A percentile compares a stretch with the other conserved stretches of the same genome.
Conservation (phyloP, 163 green algal species). For the Scenedesmus sp. region DNA sequence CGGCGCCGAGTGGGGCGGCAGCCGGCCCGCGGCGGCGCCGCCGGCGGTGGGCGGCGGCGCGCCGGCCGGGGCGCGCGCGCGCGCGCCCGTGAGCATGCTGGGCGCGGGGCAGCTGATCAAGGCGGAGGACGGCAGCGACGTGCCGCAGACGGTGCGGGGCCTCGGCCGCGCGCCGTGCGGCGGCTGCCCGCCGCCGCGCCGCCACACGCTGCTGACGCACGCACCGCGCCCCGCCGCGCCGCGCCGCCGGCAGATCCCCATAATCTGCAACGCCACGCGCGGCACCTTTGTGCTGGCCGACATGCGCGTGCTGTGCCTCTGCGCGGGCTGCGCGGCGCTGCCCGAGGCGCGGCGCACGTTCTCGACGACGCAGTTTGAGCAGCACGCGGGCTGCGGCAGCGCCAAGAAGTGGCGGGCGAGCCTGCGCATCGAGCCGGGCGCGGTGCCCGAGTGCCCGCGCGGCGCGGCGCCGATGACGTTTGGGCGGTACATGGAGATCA, state of each 20-base stretch:
- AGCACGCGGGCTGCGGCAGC: slow-evolving; percentile 67
- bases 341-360: slow-evolving; percentile 56
- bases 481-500: slow-evolving; percentile 79
- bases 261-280: slow-evolving; percentile 55
- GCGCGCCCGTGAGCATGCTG: too few relatives aligned
- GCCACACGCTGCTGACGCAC: too few relatives aligned
- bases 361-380: slow-evolving; percentile 80
- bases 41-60: too few relatives aligned
- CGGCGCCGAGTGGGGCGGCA: too few relatives aligned
- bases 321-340: slow-evolving; percentile 55
- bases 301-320: slow-evolving; percentile 73
- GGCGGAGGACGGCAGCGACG: slow-evolving; percentile 35
- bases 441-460: slow-evolving; percentile 52
- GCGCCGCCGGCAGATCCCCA: slow-evolving; percentile 45
- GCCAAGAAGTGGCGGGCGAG: slow-evolving; percentile 91
- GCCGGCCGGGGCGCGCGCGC: too few relatives aligned
- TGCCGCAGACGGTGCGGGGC: slow-evolving; percentile 44
- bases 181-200: too few relatives aligned
- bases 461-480: slow-evolving; percentile 65
- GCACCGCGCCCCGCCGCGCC: neutral
- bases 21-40: too few relatives aligned
- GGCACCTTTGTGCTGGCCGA: slow-evolving; percentile 66
- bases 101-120: slow-evolving; percentile 10
- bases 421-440: slow-evolving; percentile 68
- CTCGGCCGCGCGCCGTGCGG: slow-evolving; percentile 27